Percentiles rank a stretch among this genome's conserved stretches.
phyloP scores from a whole-genome alignment of 1,284 basidiomycete species.

The Trichosporon faecale region DNA sequence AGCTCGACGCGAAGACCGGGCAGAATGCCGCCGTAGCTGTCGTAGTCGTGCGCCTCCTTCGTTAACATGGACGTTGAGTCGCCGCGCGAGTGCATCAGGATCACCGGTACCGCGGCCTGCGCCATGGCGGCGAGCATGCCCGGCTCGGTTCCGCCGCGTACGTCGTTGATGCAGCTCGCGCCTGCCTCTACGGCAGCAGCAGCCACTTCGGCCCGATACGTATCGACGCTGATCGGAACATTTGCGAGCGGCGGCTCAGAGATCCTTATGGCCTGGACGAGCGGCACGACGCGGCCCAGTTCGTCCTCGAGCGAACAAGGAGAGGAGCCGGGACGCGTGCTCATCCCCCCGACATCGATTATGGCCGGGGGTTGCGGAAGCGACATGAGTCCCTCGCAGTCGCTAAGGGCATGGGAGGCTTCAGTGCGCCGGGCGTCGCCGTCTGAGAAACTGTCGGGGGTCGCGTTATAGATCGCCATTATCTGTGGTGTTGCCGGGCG shows the following conservation, averaged over 20 bases:
- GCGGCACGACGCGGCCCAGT: conserved; percentile 67
- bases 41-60: conserved; percentile 67
- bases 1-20: conserved; percentile 73
- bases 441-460: conserved; percentile 97
- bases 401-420: conserved; percentile 32
- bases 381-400: conserved; percentile 27
- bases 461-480: conserved; percentile 93
- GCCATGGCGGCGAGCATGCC: conserved; percentile 69
- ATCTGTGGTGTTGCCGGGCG: conserved; percentile 59
- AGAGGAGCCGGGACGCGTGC: conserved; percentile 71
- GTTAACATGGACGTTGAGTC: conserved; percentile 61
- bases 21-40: conserved; percentile 58
- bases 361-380: conserved; percentile 58
- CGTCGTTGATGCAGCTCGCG: conserved; percentile 92
- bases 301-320: conserved; percentile 74
- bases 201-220: conserved; percentile 83
- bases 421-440: conserved; percentile 57
- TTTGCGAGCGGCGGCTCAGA: conserved; percentile 21
- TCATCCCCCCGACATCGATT: conserved; percentile 91
- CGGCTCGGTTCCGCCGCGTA: conserved; percentile 65
- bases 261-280: conserved; percentile 56
- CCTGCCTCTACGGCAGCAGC: conserved; percentile 73
- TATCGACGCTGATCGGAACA: conserved; percentile 80
- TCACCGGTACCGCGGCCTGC: conserved; percentile 61
- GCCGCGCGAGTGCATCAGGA: conserved; percentile 91